A percentile compares a stretch with the other conserved stretches of the same genome.
These are phyloP conservation scores for Amanita inopinata DNA, from an alignment of 768 basidiomycete genomes.

Conservation along the genomic window DNA sequence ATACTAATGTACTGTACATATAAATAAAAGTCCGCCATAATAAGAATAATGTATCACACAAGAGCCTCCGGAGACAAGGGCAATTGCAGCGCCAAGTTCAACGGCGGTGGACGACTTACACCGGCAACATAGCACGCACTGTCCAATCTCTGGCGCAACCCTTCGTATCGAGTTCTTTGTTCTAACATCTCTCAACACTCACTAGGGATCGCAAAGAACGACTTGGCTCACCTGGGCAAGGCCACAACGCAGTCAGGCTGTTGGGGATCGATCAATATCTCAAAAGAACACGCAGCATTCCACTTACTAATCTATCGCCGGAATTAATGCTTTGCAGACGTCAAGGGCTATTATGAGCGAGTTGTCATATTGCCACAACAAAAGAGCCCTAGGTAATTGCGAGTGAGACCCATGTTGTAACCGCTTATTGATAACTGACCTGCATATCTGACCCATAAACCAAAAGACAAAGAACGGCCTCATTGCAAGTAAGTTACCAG, in stretches of 20 bases:
- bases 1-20: background rate
- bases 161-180: conserved; percentile 39
- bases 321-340: conserved; percentile 49
- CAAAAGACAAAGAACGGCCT: conserved; percentile 65
- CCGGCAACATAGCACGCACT: conserved; percentile 40
- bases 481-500: conserved; percentile 36
- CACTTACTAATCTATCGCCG: conserved; percentile 46
- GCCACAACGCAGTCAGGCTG: conserved; percentile 51
- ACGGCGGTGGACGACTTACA: conserved; percentile 31
- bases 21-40: too few relatives aligned
- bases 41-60: conserved; percentile 16
- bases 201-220: background rate
- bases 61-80: conserved; percentile 18
- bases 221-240: conserved; percentile 50
- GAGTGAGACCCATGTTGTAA: too few relatives aligned
- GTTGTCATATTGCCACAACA: conserved; percentile 53
- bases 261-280: conserved; percentile 8
- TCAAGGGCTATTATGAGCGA: conserved; percentile 51
- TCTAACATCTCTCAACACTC: conserved; percentile 22
- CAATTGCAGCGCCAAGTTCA: conserved; percentile 25
- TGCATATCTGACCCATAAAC: conserved; percentile 65
- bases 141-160: conserved; percentile 34
- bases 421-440: too few relatives aligned
- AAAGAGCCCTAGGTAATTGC: conserved; percentile 38
- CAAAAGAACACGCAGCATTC: conserved; percentile 6